These are phyloP conservation scores for Singerocomus inundabilis DNA, from an alignment of 1,284 basidiomycete genomes.

Conservation along the genomic window DNA sequence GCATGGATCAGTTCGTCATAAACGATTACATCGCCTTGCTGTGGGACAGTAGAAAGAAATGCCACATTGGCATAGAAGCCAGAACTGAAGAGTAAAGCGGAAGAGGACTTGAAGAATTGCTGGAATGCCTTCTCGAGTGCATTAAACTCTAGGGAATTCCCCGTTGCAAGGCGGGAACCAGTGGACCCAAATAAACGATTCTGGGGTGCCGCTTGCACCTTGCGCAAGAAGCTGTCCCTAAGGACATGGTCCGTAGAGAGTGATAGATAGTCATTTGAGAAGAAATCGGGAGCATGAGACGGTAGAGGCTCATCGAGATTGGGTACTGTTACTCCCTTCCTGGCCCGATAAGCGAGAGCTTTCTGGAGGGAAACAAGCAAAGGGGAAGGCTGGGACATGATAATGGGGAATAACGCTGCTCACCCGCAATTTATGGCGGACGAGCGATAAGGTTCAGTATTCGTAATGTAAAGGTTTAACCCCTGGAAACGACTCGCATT, in stretches of 20 bases:
- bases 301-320: slow-evolving; percentile 30
- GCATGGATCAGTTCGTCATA: slow-evolving; percentile 62
- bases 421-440: slow-evolving; percentile 13
- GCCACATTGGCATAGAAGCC: slow-evolving; percentile 63
- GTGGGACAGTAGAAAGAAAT: slow-evolving; percentile 52
- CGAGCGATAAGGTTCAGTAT: neutral
- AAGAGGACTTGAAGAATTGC: slow-evolving; percentile 24
- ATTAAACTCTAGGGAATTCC: slow-evolving; percentile 36
- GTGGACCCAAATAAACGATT: slow-evolving; percentile 48
- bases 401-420: neutral
- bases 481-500: neutral
- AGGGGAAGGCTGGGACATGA: slow-evolving; percentile 11
- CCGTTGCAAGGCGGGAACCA: slow-evolving; percentile 55
- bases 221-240: slow-evolving; percentile 32
- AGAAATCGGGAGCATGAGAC: slow-evolving; percentile 44
- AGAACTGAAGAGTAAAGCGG: slow-evolving; percentile 57
- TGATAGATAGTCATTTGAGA: slow-evolving; percentile 64
- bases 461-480: neutral
- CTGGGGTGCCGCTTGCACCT: slow-evolving; percentile 26
- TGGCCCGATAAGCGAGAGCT: slow-evolving; percentile 10
- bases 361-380: slow-evolving; percentile 17
- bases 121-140: slow-evolving; percentile 12
- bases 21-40: slow-evolving; percentile 50
- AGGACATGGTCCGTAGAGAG: slow-evolving; percentile 43
- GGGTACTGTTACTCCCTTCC: slow-evolving; percentile 7